Evolutionary conservation across 495 filamentous ascomycete genomes (phyloP), one percentile per base, ranked within the genome.

Genomic region (Apiosordaria backusii): DNA sequence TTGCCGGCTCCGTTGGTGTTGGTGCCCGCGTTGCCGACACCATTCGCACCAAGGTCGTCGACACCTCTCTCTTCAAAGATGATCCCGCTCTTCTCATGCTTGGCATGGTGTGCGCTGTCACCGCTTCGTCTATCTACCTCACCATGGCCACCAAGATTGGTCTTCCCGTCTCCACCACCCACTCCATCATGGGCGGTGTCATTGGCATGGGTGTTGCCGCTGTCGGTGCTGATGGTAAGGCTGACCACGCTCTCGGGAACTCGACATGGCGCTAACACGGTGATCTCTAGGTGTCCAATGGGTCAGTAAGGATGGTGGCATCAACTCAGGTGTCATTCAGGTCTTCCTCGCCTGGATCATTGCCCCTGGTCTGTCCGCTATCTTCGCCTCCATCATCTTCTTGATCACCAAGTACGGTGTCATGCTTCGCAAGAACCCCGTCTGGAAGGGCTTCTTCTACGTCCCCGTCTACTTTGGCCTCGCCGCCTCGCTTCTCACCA

Each of bases 21-120:
- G 87, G 88, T 35, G 76, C 82, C 25, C 85, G 86, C 45, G 85
- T 87, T 25, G 86, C 89, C 57, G 82, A 84, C 67, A 91, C 89
- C 27, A 90, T 91, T 79, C 84, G 85, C 62, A 86, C 82, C 72
- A 86, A 85, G 23, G 87, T 91, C 74, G 84, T 91, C 73, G 71
- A 71, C 57, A 81, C 82, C 64, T 63, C 79, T 0, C 70, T 76
- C 18, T 91, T 89, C 71, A 60, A 76, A 0, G 79, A 79, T 0
- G 77, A 85, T 57, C 81, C 88, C 0, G 82, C 76, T 19, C 75
- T 83, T 13, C 82, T 85, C 26, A 87, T 89, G 82, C 77, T 90
- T 63, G 86, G 81, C 52, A 87, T 89, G 81, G 75, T 81, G 18
- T 89, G 86, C 74, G 87, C 88, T 59, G 79, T 88, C 54, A 67